Conservation (phyloP, 1,284 basidiomycete genomes). For the Ceratobasidium sp. region DNA sequence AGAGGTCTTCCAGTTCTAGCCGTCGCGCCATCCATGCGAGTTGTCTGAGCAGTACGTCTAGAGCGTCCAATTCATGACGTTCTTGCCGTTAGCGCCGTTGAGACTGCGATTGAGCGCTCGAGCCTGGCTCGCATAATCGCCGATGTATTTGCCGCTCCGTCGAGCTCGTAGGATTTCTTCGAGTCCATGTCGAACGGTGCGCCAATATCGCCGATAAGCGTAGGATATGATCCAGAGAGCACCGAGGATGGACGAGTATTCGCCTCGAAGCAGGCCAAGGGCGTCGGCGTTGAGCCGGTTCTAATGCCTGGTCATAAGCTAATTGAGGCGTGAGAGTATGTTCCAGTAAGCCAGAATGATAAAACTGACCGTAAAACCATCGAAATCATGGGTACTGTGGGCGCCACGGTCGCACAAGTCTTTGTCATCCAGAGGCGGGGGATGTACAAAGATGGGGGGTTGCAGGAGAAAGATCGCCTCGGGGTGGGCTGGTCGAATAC, state of each 20-base stretch:
- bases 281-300: conserved; percentile 98
- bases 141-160: conserved; percentile 73
- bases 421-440: conserved; percentile 68
- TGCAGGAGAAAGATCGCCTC: conserved; percentile 93
- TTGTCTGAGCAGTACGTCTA: conserved; percentile 92
- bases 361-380: conserved; percentile 77
- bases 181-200: conserved; percentile 93
- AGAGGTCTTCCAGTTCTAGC: conserved; percentile 97
- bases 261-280: conserved; percentile 87
- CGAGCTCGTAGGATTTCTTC: conserved; percentile 85
- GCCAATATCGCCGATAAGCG: conserved; percentile 95
- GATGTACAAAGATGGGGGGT: conserved; percentile 90
- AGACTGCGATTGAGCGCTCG: conserved; percentile 92
- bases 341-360: conserved; percentile 42
- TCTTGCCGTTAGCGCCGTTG: conserved; percentile 88
- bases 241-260: conserved; percentile 72
- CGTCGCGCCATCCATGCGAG: conserved; percentile 91
- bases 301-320: conserved; percentile 88
- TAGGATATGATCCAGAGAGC: conserved; percentile 83
- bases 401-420: conserved; percentile 79
- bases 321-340: conserved; percentile 11
- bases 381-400: conserved; percentile 93
- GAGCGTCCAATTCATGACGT: conserved; percentile 85
- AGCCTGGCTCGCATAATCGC: conserved; percentile 85
- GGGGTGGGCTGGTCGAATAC: conserved; percentile 80